phyloP scores from a whole-genome alignment of 2,329 filamentous ascomycete genomes.

The Clarireedia paspali region DNA sequence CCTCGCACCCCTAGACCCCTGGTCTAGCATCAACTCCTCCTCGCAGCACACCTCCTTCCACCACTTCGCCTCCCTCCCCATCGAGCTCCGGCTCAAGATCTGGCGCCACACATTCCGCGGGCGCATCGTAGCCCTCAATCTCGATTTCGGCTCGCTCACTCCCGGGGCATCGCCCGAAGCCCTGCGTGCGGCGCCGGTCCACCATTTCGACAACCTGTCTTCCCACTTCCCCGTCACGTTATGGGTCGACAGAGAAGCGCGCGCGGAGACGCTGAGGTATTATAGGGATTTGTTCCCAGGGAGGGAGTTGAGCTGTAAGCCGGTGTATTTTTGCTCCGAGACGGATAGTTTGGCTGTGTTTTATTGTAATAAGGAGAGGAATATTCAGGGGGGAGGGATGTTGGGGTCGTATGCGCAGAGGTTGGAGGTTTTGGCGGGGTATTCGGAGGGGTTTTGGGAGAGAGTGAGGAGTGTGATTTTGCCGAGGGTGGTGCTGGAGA shows the following conservation, averaged over 20 bases:
- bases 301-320: neutral
- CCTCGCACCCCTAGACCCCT: neutral
- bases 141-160: neutral
- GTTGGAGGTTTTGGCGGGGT: neutral
- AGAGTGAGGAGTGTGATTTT: neutral
- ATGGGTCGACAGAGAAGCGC: neutral
- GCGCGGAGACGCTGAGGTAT: neutral
- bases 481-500: neutral
- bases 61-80: neutral
- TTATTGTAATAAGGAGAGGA: neutral
- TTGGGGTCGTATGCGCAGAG: neutral
- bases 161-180: neutral
- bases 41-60: neutral
- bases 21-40: neutral
- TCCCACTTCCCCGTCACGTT: neutral
- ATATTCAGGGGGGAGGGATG: neutral
- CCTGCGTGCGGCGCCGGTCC: neutral
- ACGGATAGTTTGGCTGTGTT: neutral
- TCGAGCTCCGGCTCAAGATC: neutral
- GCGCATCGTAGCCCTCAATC: neutral
- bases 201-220: neutral
- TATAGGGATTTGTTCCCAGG: neutral
- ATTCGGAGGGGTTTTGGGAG: neutral
- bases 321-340: neutral
- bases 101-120: neutral